Conservation (phyloP, 2,329 filamentous ascomycete genomes). For the Cladophialophora psammophila region DNA sequence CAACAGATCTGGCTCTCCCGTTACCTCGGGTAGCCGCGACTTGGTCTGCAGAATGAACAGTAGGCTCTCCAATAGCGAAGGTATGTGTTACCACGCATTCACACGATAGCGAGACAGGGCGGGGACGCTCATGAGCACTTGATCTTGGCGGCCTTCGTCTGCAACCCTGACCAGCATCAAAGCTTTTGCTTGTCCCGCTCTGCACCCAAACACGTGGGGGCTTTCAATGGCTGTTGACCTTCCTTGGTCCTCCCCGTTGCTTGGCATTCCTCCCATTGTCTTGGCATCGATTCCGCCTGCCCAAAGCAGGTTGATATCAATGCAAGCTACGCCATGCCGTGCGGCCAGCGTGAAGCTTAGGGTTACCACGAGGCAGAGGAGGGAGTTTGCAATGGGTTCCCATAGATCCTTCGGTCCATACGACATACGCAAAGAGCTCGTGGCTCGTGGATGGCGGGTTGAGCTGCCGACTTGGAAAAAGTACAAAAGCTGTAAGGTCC, state of each 20-base stretch:
- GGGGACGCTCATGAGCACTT: slow-evolving; percentile 1
- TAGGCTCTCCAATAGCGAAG: slow-evolving; percentile 12
- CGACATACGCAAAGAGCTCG: slow-evolving; percentile 5
- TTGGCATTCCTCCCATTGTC: slow-evolving; percentile 24
- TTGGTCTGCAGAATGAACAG: background rate
- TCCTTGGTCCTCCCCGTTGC: slow-evolving; percentile 10
- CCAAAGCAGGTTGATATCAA: slow-evolving; percentile 20
- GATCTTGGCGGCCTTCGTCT: slow-evolving; percentile 14
- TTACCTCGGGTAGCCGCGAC: background rate
- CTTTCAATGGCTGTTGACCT: slow-evolving; percentile 26
- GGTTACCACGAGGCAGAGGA: slow-evolving; percentile 19
- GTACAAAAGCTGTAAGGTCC: slow-evolving; percentile 28
- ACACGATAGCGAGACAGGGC: background rate
- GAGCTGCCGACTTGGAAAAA: slow-evolving; percentile 3
- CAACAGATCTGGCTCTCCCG: background rate
- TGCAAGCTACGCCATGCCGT: slow-evolving; percentile 4
- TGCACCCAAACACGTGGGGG: slow-evolving; percentile 28
- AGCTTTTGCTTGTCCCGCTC: background rate
- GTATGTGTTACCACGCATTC: slow-evolving; percentile 13
- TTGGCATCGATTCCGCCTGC: slow-evolving; percentile 29
- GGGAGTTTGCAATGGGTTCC: background rate
- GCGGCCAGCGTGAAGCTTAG: slow-evolving; percentile 19
- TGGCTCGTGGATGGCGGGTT: background rate
- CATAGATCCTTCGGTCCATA: background rate
- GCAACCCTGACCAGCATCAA: background rate